A percentile compares a stretch with the other conserved stretches of the same genome.
These are phyloP conservation scores for Noccaea bulbosa DNA, from an alignment of 345 rosid genomes.

Conservation along the genomic window DNA sequence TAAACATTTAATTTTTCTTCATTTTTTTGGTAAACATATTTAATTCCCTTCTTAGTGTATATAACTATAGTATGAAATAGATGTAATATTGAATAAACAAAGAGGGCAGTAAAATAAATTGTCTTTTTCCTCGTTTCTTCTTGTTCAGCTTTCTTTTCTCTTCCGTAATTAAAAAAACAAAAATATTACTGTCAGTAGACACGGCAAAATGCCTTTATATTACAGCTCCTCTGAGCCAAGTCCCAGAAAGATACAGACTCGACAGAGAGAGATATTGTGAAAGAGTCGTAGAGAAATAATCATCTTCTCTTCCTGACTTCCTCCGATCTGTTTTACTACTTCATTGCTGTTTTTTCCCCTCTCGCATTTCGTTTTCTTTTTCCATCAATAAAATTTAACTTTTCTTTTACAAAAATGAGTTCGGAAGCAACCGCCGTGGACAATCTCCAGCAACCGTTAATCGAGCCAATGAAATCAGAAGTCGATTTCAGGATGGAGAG, in stretches of 20 bases:
- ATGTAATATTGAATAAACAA: too few species aligned
- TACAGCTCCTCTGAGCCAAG: slow-evolving; percentile 8
- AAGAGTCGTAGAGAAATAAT: slow-evolving; percentile 5
- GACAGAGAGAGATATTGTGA: neutral
- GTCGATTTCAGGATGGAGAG: slow-evolving; percentile 55
- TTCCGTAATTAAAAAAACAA: neutral
- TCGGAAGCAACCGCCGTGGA: slow-evolving; percentile 35
- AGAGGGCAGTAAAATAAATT: neutral
- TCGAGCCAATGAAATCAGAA: slow-evolving; percentile 39
- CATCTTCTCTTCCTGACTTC: slow-evolving; percentile 4
- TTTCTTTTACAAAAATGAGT: slow-evolving; percentile 21
- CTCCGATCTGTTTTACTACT: neutral
- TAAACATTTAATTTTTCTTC: too few species aligned
- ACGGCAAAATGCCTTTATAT: slow-evolving; percentile 39
- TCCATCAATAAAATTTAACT: too few species aligned
- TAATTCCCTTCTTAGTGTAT: too few species aligned
- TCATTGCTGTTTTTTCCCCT: too few species aligned
- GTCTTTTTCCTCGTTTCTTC: slow-evolving; percentile 11
- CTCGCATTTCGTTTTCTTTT: too few species aligned
- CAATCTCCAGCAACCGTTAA: slow-evolving; percentile 38
- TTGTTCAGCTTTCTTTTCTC: neutral
- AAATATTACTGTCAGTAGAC: neutral
- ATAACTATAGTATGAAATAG: too few species aligned
- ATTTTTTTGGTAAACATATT: too few species aligned
- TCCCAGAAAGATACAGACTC: slow-evolving; percentile 18